Evolutionary conservation across 176 grass and related monocot genomes (phyloP), one percentile per base, ranked within the genome.

Genomic region (Paspalum notatum): DNA sequence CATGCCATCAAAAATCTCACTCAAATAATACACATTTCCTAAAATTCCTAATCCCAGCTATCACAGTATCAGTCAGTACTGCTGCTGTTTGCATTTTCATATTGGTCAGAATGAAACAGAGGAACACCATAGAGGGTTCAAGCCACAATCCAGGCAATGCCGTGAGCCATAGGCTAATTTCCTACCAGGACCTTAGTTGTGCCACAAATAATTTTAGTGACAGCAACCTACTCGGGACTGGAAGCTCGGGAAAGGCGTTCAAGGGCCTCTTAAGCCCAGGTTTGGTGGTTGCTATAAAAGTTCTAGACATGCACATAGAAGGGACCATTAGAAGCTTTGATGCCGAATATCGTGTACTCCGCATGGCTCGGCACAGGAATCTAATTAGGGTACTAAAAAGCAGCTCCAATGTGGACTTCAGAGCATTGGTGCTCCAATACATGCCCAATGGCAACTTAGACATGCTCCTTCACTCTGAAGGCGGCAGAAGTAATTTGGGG

Each of bases 261-360:
- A 22, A 24, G 41, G 65, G 65, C 1, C 65, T 22, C 5, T 1
- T 68, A 5, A 21, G 9, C 27, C 15, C 3, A 0, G 26, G 26
- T 38, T 63, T 63, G 60, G 60, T 63, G 27, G 60, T 63, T 38
- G 60, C 60, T 0, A 63, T 63, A 38, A 63, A 63, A 63, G 60
- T 63, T 16, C 10, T 63, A 13, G 1, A 63, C 60, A 14, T 6
- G 60, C 24, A 63, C 3, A 0, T 63, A 5, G 60, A 38, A 32
- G 32, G 32, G 32, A 2, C 32, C 32, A 32, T 32, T 32, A 32
- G 32, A 32, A 32, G 32, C 32, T 63, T 63, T 5, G 60, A 63
- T 38, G 12, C 60, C 0, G 60, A 63, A 5, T 63, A 25, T 5
- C 60, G 13, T 13, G 60, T 63, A 13, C 27, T 63, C 1, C 60